Conservation (phyloP, 176 grass and related monocot genomes). For the Eragrostis curvula region DNA sequence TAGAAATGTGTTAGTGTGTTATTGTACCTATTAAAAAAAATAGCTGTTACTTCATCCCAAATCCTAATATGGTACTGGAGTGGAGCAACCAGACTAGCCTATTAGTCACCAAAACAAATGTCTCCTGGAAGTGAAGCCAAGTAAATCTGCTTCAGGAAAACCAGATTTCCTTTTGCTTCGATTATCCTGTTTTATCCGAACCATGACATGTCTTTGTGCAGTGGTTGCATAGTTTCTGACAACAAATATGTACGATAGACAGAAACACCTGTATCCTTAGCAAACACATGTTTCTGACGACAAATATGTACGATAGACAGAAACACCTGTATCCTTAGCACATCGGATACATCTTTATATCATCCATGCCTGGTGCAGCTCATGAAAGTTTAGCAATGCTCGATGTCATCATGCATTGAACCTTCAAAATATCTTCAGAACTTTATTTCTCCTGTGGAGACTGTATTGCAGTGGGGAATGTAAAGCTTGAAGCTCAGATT, state of each 20-base stretch:
- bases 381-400: too few species aligned
- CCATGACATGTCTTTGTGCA: background rate
- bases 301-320: too few species aligned
- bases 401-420: too few species aligned
- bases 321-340: too few species aligned
- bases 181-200: background rate
- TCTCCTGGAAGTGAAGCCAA: background rate
- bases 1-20: background rate
- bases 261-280: too few species aligned
- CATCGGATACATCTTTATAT: too few species aligned
- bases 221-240: background rate
- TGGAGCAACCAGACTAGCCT: background rate
- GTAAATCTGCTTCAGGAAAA: background rate
- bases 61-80: background rate
- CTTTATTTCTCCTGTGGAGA: background rate
- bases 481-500: background rate
- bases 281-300: background rate
- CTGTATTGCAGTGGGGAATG: background rate
- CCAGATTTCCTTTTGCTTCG: background rate
- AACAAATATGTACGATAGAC: too few species aligned
- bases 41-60: background rate
- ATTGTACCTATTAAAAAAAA: background rate
- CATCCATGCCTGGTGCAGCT: too few species aligned
- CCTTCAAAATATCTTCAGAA: background rate
- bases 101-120: background rate